Conservation (phyloP, 2,329 filamentous ascomycete species). For the Teratosphaeria zuluensis region DNA sequence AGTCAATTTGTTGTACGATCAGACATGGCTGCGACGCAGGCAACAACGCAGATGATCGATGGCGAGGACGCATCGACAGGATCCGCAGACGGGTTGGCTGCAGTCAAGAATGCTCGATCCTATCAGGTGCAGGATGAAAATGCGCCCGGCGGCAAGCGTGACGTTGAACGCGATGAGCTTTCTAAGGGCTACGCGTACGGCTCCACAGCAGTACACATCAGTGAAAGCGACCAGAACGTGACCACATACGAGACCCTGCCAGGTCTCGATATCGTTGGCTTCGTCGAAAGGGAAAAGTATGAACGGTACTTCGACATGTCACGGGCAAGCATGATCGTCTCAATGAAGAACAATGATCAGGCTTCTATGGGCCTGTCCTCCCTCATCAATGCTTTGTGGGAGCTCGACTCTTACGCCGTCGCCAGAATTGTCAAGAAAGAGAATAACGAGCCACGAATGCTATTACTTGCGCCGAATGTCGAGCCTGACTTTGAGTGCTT, state of each 20-base stretch:
- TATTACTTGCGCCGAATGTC: conserved; percentile 71
- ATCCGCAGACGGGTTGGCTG: conserved; percentile 42
- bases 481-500: conserved; percentile 74
- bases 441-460: conserved; percentile 63
- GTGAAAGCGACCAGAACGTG: conserved; percentile 73
- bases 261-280: conserved; percentile 74
- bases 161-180: conserved; percentile 71
- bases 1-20: conserved; percentile 60
- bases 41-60: conserved; percentile 36
- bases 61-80: conserved; percentile 26
- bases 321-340: conserved; percentile 65
- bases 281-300: conserved; percentile 58
- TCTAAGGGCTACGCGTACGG: conserved; percentile 95
- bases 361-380: conserved; percentile 80
- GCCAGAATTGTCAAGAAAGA: conserved; percentile 80
- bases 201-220: conserved; percentile 81
- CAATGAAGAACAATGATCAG: conserved; percentile 68
- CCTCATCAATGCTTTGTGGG: conserved; percentile 75
- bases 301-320: conserved; percentile 80
- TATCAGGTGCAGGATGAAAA: conserved; percentile 72
- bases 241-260: conserved; percentile 75
- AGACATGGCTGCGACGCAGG: conserved; percentile 39
- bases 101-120: conserved; percentile 65
- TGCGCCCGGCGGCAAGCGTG: conserved; percentile 66
- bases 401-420: conserved; percentile 76